Base-by-base conservation (phyloP, 2,329 filamentous ascomycete genomes). In the Phaeosphaeria sp. region DNA sequence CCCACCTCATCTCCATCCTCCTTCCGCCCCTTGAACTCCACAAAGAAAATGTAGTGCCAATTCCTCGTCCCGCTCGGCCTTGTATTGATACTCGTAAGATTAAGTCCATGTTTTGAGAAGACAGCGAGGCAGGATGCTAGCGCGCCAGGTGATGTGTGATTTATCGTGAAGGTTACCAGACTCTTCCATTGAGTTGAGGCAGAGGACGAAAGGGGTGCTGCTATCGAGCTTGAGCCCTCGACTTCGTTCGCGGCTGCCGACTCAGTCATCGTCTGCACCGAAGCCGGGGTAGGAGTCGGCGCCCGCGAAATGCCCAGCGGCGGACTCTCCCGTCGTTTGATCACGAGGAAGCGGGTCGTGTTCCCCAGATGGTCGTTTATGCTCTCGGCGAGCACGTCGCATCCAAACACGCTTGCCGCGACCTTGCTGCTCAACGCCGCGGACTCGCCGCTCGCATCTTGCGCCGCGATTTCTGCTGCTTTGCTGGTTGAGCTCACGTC, bases 11-110 rank as follows among this genome's bases (percentile, higher is more conserved):
- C 60, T 0, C 87, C 86, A 13, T 91, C 88, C 58, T 82, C 81
- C 64, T 78, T 79, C 73, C 87, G 84, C 1, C 90, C 89, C 74
- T 90, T 86, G 68, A 96, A 93, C 81, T 98, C 94, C 27, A 97
- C 89, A 73, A 98, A 93, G 80, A 98, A 97, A 39, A 97, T 86
- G 79, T 98, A 98, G 74, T 96, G 89, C 86, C 96, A 98, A 20
- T 90, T 87, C 65, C 82, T 80, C 41, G 85, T 81, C 55, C 90
- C 85, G 68, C 91, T 93, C 5, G 94, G 94, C 63, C 94, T 81
- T 64, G 91, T 93, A 74, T 93, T 93, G 77, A 98, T 96, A 75
- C 90, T 94, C 27, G 93, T 97, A 65, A 98, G 80, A 74, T 97
- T 96, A 56, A 97, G 82, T 5, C 84, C 84, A 65, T 86, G 84